Evolutionary conservation across 129 eudicot species (phyloP).

Genomic region (Saposhnikovia divaricata): DNA sequence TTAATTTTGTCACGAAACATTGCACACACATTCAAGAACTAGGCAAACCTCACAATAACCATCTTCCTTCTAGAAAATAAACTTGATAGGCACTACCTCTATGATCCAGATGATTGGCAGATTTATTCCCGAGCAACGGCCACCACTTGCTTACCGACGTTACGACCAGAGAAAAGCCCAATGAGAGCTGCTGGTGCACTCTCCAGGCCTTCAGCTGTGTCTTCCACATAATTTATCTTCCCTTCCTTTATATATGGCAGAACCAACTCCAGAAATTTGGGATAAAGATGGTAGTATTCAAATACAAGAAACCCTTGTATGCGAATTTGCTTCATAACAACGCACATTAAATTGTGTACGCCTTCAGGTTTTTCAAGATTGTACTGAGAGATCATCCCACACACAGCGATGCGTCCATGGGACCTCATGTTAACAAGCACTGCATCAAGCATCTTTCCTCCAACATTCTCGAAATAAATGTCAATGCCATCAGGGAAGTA

Average conservation of each 20-base stretch:
- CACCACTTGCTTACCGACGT: constrained; percentile 45
- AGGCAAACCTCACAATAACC: no score
- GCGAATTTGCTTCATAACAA: no score
- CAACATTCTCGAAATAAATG: constrained; percentile 56
- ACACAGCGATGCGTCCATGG: constrained; percentile 43
- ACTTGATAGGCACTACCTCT: no score
- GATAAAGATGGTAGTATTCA: no score
- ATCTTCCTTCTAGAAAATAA: no score
- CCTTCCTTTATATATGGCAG: no score
- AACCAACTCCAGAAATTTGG: no score
- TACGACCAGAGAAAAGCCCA: constrained; percentile 42
- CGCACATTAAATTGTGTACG: no score
- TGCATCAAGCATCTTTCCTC: constrained; percentile 57
- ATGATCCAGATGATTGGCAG: neutral
- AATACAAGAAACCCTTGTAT: no score
- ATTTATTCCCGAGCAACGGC: constrained; percentile 27
- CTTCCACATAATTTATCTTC: no score
- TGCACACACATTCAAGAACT: neutral
- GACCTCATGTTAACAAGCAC: constrained; percentile 45
- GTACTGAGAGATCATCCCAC: constrained; percentile 62
- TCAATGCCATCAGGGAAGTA: constrained; percentile 12
- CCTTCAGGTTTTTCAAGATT: constrained; percentile 21
- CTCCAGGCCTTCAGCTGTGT: no score
- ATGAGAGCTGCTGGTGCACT: constrained; percentile 27
- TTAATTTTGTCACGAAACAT: neutral